Evolutionary conservation across 129 eudicot species (phyloP), one percentile per base, ranked within the genome.

Genomic region (Flaveria trinervia): DNA sequence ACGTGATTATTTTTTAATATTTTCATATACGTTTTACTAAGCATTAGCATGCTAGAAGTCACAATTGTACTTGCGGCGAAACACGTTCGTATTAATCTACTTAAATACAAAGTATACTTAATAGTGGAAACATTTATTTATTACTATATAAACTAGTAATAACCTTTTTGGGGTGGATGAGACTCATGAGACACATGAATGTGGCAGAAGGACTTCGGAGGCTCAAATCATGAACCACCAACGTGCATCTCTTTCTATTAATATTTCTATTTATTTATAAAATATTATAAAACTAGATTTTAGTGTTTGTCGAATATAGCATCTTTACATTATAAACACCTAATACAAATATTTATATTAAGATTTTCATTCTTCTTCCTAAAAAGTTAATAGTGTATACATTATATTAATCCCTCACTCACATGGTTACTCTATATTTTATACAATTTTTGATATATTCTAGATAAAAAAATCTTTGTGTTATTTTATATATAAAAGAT

Each of bases 101-200:
- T n/a, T 50, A 23, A 15, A 9, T 22, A 17, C 33, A 36, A 16
- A 65, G 7, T 65, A 71, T 28, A 16, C 30, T 15, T 30, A 51
- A 9, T 28, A 14, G 61, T 25, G 44, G 43, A 28, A 50, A 71
- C 22, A 26, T 23, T 23, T 46, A 25, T 22, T 12, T 46, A 44
- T 22, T 13, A 51, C 51, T 14, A 41, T 55, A 52, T 48, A 77
- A 77, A 39, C 23, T 2, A 66, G 74, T 68, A 66, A 43, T 25
- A 68, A 46, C 62, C 64, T 78, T 70, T 78, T 70, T 30, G 76
- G 70, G 51, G 66, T 56, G 59, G 68, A 43, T 61, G 30, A 62
- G 78, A 51, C 78, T 61, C 77, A 79, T 71, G 73, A 71, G 78
- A 51, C 78, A 71, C 77, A 79, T 71, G 73, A 71, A 46, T 65